Conservation (phyloP, 1,284 basidiomycete species). For the Leccinum fuscescens region DNA sequence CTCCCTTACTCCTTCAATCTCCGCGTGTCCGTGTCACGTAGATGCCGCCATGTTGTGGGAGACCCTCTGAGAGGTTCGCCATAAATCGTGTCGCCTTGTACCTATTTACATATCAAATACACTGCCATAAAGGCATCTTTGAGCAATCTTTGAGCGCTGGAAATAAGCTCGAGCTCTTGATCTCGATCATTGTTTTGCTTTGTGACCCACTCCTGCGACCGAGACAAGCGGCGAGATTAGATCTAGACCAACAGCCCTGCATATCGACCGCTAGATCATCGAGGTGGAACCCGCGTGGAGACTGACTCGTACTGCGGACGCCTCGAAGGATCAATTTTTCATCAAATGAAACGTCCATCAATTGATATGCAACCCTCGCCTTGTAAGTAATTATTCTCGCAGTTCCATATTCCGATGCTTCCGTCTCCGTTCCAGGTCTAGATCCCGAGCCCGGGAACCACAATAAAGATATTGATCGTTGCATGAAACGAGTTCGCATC, state of each 20-base stretch:
- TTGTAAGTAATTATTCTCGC: slow-evolving; percentile 31
- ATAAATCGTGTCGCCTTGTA: neutral
- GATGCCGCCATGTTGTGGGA: neutral
- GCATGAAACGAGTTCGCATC: slow-evolving; percentile 24
- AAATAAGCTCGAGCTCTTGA: neutral
- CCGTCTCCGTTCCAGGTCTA: neutral
- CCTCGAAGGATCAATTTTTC: neutral
- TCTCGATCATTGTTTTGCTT: neutral
- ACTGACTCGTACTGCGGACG: neutral
- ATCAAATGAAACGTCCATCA: neutral
- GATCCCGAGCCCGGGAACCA: neutral
- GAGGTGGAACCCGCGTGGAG: neutral
- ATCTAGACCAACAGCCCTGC: neutral
- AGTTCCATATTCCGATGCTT: slow-evolving; percentile 10
- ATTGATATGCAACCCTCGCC: slow-evolving; percentile 30
- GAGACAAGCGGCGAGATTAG: neutral
- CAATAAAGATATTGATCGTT: slow-evolving; percentile 25
- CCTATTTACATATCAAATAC: neutral
- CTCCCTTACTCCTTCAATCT: neutral
- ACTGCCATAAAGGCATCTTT: neutral
- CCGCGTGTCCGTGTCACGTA: slow-evolving; percentile 4
- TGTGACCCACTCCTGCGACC: neutral
- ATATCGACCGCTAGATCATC: neutral
- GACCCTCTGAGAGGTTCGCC: slow-evolving; percentile 6
- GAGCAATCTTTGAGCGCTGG: neutral